These are phyloP conservation scores for Deinandra increscens DNA, from an alignment of 129 eudicot species.

Conservation along the genomic window DNA sequence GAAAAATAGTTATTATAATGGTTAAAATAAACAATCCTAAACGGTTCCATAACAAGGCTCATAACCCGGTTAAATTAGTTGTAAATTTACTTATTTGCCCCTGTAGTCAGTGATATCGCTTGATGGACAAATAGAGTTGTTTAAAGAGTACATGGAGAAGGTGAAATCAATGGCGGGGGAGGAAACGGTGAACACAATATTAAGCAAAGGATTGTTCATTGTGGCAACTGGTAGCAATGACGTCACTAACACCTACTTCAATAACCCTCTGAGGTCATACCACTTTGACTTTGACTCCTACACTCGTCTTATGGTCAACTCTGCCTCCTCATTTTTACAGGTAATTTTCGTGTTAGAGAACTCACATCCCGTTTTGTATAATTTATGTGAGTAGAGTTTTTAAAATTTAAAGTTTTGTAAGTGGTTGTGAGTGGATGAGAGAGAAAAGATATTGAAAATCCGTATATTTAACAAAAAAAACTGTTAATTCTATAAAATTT, in stretches of 20 bases:
- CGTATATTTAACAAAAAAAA: too few species aligned
- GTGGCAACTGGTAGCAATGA: conserved; percentile 70
- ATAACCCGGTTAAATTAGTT: not conserved
- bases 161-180: conserved; percentile 55
- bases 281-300: conserved; percentile 53
- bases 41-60: not conserved
- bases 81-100: conserved; percentile 14
- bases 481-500: too few species aligned
- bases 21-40: too few species aligned
- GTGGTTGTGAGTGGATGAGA: too few species aligned
- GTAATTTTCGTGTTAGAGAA: conserved; percentile 22
- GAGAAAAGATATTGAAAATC: too few species aligned
- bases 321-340: conserved; percentile 61
- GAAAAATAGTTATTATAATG: too few species aligned
- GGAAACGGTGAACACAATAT: conserved; percentile 38
- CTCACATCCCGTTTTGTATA: too few species aligned
- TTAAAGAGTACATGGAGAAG: conserved; percentile 59
- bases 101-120: conserved; percentile 70
- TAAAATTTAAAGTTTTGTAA: too few species aligned
- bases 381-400: too few species aligned
- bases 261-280: conserved; percentile 42
- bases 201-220: conserved; percentile 44
- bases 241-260: conserved; percentile 66
- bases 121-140: conserved; percentile 53
- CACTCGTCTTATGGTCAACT: conserved; percentile 45